These are phyloP conservation scores for Venturia asperata DNA, from an alignment of 2,329 filamentous ascomycete species.

Conservation along the genomic window DNA sequence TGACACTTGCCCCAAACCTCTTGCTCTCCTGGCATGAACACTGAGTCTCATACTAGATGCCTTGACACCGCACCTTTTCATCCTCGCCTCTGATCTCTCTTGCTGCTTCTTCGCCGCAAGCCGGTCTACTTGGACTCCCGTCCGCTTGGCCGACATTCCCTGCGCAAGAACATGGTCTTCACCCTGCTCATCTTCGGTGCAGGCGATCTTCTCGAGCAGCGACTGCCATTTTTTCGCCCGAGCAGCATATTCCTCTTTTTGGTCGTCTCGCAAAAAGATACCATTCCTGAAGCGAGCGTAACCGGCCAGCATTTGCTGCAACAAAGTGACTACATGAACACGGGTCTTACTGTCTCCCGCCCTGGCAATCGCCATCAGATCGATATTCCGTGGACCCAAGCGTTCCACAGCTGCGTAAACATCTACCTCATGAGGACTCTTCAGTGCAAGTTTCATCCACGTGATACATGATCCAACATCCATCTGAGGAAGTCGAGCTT, in stretches of 20 bases:
- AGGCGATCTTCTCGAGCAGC: neutral
- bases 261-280: neutral
- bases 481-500: conserved; percentile 35
- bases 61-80: conserved; percentile 1
- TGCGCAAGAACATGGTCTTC: neutral
- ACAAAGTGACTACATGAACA: neutral
- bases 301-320: neutral
- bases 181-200: neutral
- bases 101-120: neutral
- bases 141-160: neutral
- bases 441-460: conserved; percentile 52
- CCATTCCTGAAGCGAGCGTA: neutral
- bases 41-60: neutral
- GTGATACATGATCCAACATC: conserved; percentile 47
- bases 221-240: neutral
- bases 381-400: conserved; percentile 6
- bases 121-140: neutral
- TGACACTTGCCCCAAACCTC: neutral
- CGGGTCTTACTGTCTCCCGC: neutral
- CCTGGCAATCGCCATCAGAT: conserved; percentile 2
- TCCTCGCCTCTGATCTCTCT: neutral
- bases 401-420: conserved; percentile 21
- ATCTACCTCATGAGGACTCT: conserved; percentile 29
- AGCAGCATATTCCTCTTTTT: conserved; percentile 1
- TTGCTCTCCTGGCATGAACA: neutral